These are phyloP conservation scores for Leptographium wingfieldii DNA, from an alignment of 2,329 filamentous ascomycete species.

Conservation along the genomic window DNA sequence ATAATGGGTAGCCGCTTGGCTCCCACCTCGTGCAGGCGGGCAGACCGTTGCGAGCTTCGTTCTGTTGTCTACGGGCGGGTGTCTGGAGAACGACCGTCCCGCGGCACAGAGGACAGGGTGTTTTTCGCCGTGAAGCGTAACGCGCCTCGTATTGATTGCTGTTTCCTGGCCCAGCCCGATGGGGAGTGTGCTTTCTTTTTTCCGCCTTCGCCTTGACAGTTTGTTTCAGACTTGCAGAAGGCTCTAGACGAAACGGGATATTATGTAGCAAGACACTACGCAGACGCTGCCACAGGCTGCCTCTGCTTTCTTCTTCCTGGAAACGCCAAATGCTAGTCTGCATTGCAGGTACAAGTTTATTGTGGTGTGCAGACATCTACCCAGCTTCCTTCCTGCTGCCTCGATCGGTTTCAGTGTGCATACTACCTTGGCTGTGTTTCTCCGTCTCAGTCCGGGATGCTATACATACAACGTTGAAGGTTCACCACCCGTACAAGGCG, in stretches of 20 bases:
- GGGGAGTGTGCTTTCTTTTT: background rate
- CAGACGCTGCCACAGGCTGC: background rate
- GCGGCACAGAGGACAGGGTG: no score
- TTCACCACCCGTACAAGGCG: background rate
- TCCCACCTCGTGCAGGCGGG: no score
- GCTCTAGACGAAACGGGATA: background rate
- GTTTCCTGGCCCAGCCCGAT: no score
- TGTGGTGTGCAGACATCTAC: background rate
- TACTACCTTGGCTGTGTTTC: background rate
- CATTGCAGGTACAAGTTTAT: background rate
- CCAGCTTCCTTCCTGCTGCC: background rate
- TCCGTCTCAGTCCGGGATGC: background rate
- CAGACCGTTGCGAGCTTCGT: no score
- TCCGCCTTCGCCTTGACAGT: background rate
- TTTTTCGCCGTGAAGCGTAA: no score
- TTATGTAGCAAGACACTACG: no score
- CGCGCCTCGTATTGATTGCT: no score
- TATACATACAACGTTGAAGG: background rate
- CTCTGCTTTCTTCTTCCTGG: background rate
- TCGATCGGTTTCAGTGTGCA: background rate
- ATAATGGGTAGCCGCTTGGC: background rate
- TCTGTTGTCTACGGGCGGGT: no score
- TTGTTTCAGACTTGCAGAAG: background rate
- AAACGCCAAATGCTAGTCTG: background rate
- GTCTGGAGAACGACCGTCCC: no score